A percentile compares a stretch with the other conserved stretches of the same genome.
These are phyloP conservation scores for Epichloe uncinata DNA, from an alignment of 2,329 filamentous ascomycete genomes.

Conservation along the genomic window DNA sequence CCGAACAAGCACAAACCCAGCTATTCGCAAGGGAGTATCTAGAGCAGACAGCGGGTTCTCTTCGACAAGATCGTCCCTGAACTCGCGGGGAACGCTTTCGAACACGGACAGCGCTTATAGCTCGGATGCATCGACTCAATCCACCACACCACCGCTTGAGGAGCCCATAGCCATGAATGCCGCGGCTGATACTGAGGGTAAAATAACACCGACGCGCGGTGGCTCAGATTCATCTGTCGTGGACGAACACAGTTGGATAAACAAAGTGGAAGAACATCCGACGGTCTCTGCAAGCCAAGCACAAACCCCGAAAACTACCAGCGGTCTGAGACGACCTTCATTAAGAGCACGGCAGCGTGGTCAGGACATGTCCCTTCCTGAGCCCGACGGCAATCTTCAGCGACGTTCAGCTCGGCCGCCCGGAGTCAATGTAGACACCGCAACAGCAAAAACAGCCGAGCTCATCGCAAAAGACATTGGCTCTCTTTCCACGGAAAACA, in stretches of 20 bases:
- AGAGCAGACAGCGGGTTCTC: constrained; percentile 36
- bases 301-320: background rate
- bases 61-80: constrained; percentile 30
- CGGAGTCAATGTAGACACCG: background rate
- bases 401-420: background rate
- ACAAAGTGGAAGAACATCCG: constrained; percentile 1
- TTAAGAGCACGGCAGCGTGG: background rate
- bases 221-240: background rate
- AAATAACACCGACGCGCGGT: background rate
- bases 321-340: background rate
- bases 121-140: constrained; percentile 44
- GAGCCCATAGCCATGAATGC: background rate
- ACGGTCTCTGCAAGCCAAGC: background rate
- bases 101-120: constrained; percentile 50
- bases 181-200: background rate
- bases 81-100: constrained; percentile 30
- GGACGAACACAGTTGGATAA: constrained; percentile 8
- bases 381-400: background rate
- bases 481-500: background rate
- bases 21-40: constrained; percentile 9
- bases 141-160: constrained; percentile 27
- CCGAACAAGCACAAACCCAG: constrained; percentile 2
- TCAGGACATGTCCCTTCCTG: background rate
- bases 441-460: background rate
- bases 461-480: background rate